A percentile compares a stretch with the other conserved stretches of the same genome.
phyloP scores from a whole-genome alignment of 352 stramenopile genomes.

The Phytophthora niederhauseri region DNA sequence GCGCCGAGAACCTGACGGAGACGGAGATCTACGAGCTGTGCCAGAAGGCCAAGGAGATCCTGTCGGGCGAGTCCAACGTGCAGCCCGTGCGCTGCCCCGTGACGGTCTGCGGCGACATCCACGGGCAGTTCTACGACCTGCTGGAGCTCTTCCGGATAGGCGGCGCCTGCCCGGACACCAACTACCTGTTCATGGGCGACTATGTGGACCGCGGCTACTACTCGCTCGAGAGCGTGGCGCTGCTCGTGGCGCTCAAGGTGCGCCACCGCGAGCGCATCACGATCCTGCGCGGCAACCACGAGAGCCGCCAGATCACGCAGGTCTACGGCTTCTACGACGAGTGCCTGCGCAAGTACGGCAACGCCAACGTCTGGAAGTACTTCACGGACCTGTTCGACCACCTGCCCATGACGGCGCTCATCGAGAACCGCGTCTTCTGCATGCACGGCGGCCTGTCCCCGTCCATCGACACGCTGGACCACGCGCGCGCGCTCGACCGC shows the following conservation, averaged over 20 bases:
- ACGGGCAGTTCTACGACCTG: slow-evolving; percentile 98
- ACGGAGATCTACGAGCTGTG: slow-evolving; percentile 91
- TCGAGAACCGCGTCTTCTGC: slow-evolving; percentile 91
- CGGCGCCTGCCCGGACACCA: slow-evolving; percentile 86
- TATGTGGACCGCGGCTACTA: slow-evolving; percentile 92
- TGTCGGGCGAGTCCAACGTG: slow-evolving; percentile 85
- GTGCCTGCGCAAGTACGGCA: slow-evolving; percentile 96
- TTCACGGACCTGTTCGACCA: slow-evolving; percentile 92
- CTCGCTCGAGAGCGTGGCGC: slow-evolving; percentile 83
- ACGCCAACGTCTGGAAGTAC: slow-evolving; percentile 92
- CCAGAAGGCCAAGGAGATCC: slow-evolving; percentile 91
- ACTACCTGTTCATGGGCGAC: slow-evolving; percentile 93
- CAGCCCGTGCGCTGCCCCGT: slow-evolving; percentile 87
- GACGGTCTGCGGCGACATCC: slow-evolving; percentile 95
- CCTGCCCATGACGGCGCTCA: slow-evolving; percentile 87
- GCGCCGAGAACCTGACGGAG: slow-evolving; percentile 90
- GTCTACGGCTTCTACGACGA: slow-evolving; percentile 89
- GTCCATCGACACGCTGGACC: slow-evolving; percentile 90
- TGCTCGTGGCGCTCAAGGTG: slow-evolving; percentile 88
- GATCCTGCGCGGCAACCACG: slow-evolving; percentile 85
- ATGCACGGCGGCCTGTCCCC: slow-evolving; percentile 91
- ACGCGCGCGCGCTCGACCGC: slow-evolving; percentile 81
- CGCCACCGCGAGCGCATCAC: slow-evolving; percentile 88
- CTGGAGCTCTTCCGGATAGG: slow-evolving; percentile 94
- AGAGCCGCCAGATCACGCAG: slow-evolving; percentile 81